Conservation (phyloP, 208 protist genomes). For the Crithidia bombi region DNA sequence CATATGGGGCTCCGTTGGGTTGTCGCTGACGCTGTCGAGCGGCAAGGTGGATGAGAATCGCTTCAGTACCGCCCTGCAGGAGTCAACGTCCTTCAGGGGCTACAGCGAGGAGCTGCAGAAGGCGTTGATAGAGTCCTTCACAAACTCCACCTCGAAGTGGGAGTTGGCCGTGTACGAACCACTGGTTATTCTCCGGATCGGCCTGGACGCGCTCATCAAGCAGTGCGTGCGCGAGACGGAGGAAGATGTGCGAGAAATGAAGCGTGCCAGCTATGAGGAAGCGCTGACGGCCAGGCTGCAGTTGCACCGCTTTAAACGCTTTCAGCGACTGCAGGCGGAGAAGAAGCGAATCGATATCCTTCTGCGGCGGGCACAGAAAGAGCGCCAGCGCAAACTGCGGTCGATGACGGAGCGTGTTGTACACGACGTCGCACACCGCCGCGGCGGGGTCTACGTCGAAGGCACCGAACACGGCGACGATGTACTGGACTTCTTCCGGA, state of each 20-base stretch:
- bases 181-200: constrained; percentile 73
- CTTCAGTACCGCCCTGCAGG: constrained; percentile 33
- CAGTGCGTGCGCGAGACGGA: constrained; percentile 73
- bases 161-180: constrained; percentile 64
- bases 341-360: constrained; percentile 60
- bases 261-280: constrained; percentile 34
- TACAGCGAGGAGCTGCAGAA: constrained; percentile 60
- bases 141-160: constrained; percentile 68
- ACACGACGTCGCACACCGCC: constrained; percentile 37
- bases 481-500: constrained; percentile 43
- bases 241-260: constrained; percentile 59
- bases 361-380: constrained; percentile 43
- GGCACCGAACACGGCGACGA: constrained; percentile 16
- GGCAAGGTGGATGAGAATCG: constrained; percentile 60
- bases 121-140: constrained; percentile 58
- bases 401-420: constrained; percentile 58
- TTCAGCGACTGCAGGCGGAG: constrained; percentile 55
- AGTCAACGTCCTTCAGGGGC: constrained; percentile 38
- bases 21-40: constrained; percentile 75
- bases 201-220: constrained; percentile 61
- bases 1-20: constrained; percentile 81
- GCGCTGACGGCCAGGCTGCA: constrained; percentile 35
- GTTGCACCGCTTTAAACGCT: constrained; percentile 57
- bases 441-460: constrained; percentile 22
- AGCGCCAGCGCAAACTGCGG: constrained; percentile 44